Evolutionary conservation across 1,139 yeast species (phyloP).

Genomic region (Geotrichum siamense): DNA sequence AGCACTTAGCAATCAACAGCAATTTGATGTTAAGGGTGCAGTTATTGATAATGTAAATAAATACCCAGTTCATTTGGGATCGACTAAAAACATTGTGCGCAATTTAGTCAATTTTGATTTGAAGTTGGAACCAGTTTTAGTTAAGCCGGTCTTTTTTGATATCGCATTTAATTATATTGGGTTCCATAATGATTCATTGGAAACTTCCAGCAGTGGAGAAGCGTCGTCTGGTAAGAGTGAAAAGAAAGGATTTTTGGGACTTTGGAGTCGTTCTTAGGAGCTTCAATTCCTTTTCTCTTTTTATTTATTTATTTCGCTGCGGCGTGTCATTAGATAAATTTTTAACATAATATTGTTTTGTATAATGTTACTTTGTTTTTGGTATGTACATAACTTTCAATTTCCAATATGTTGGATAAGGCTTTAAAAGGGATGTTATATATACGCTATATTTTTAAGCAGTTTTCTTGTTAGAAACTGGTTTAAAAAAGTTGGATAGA

Average conservation of each 20-base stretch:
- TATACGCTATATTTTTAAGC: too few relatives aligned
- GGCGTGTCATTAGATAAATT: too few relatives aligned
- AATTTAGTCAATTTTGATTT: constrained; percentile 46
- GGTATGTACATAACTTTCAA: too few relatives aligned
- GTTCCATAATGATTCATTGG: constrained; percentile 30
- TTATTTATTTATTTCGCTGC: too few relatives aligned
- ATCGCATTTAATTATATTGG: constrained; percentile 75
- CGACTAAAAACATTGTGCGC: constrained; percentile 36
- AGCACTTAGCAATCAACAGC: constrained; percentile 1
- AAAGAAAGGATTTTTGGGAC: constrained; percentile 14
- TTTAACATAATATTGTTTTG: too few relatives aligned
- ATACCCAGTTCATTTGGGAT: constrained; percentile 29
- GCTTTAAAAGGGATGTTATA: too few relatives aligned
- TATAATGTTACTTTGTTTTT: too few relatives aligned
- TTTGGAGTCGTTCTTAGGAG: constrained; percentile 17
- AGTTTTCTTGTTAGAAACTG: constrained; percentile 8
- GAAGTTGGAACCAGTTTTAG: constrained; percentile 49
- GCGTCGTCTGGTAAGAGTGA: background rate
- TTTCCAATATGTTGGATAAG: too few relatives aligned
- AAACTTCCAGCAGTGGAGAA: background rate
- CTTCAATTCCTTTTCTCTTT: too few relatives aligned
- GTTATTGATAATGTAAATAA: constrained; percentile 48
- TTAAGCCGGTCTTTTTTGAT: constrained; percentile 87
- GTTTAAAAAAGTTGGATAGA: constrained; percentile 13
- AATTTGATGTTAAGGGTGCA: constrained; percentile 22